Percentiles rank a stretch among this genome's conserved stretches.
phyloP scores from a whole-genome alignment of 192 early-diverging fungal species.

The Coemansia sp. region DNA sequence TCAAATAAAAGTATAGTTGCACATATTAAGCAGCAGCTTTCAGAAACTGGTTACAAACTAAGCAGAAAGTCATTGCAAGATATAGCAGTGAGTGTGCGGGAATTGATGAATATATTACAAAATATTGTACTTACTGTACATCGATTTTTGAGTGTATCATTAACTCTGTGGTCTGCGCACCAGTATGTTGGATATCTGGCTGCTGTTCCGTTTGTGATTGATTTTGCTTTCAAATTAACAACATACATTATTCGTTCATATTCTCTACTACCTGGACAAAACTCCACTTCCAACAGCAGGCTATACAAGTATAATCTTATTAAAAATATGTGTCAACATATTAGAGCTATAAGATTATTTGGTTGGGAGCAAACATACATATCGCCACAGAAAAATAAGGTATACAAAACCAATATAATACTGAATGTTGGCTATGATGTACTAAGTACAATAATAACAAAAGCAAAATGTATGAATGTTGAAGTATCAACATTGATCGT shows the following conservation, averaged over 20 bases:
- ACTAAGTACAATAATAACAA: slow-evolving; percentile 4
- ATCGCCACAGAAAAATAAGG: slow-evolving; percentile 1
- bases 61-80: no score
- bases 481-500: not conserved
- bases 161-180: not conserved
- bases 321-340: not conserved
- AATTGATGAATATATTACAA: no score
- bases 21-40: no score
- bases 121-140: not conserved
- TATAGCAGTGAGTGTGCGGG: no score
- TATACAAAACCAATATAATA: not conserved
- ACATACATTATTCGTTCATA: not conserved
- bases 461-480: not conserved
- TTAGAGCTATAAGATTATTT: slow-evolving; percentile 28
- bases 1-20: no score
- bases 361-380: slow-evolving; percentile 35
- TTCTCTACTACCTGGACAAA: not conserved
- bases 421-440: slow-evolving; percentile 23
- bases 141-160: not conserved
- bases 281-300: not conserved
- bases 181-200: not conserved
- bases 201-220: not conserved
- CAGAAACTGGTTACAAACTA: no score
- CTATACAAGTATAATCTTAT: not conserved
- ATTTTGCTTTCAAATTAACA: not conserved